Evolutionary conservation across 108 stramenopile species (phyloP), one percentile per base, ranked within the genome.

Genomic region (Skeletonema tropicum): DNA sequence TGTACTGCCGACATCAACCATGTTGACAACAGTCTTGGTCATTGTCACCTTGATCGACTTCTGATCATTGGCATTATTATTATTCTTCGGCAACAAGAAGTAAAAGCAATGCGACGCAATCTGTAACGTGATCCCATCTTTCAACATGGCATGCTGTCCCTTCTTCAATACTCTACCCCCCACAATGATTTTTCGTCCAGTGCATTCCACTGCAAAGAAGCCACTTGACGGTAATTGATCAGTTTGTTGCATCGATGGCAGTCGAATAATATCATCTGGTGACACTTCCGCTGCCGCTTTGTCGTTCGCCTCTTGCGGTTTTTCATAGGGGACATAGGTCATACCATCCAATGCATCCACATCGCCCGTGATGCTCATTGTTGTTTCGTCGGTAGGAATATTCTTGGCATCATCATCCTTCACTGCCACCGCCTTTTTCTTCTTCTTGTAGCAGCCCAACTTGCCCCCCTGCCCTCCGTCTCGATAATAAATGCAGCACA

Each of bases 181-280:
- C 13, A 77, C 71, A 0, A 87, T 84, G 10, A 82, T 83, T 79
- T 88, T 89, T 58, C 88, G 83, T 3, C 89, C 86, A 30, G 88
- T 66, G 66, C 88, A 83, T 60, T 91, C 89, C 23, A 93, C 59
- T 12, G 83, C 86, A 60, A 83, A 93, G 66, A 88, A 91, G n/a
- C 89, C 88, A 5, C 12, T 38, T 15, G 65, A 2, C 2, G 88
- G 88, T 11, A 84, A 39, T 25, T 48, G 55, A 19, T 39, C 64
- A 8, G 39, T 46, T 45, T 52, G 12, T 23, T 73, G 35, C 76
- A 61, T 63, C 25, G 52, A 42, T 32, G 75, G 73, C 64, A 30
- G 64, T 9, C 55, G 46, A 17, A 74, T 14, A 3, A 62, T 38
- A 64, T 71, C 62, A 32, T 31, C 29, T 36, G 64, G 30, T 35